Conservation (phyloP, 495 filamentous ascomycete genomes). For the Friedmanniomyces endolithicus region DNA sequence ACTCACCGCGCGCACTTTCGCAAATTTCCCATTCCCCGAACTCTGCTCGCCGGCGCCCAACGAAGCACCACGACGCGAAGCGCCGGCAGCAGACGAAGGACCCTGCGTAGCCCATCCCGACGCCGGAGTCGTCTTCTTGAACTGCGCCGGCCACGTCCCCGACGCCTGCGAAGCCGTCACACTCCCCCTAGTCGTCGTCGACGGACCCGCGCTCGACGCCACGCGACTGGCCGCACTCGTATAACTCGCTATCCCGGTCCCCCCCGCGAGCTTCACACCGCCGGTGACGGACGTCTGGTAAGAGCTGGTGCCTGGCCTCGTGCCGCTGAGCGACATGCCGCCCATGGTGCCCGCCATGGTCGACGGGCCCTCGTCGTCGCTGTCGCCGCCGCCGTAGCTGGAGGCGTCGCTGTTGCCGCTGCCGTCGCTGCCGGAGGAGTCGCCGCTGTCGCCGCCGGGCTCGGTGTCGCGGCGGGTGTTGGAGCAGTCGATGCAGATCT, state of each 20-base stretch:
- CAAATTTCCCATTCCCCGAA: slow-evolving; percentile 2
- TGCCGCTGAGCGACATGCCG: not conserved
- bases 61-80: not conserved
- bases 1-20: not conserved
- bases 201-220: not conserved
- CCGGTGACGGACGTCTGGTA: not conserved
- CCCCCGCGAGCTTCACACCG: not conserved
- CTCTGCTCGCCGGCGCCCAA: not conserved
- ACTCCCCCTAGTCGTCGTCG: not conserved
- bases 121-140: not conserved
- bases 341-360: slow-evolving; percentile 4
- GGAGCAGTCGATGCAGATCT: slow-evolving; percentile 9
- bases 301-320: not conserved
- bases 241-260: not conserved
- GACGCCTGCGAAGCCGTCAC: not conserved
- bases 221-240: not conserved
- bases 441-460: not conserved
- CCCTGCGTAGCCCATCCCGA: not conserved
- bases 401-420: not conserved
- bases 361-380: slow-evolving; percentile 1
- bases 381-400: not conserved
- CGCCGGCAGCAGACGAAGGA: not conserved
- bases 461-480: slow-evolving; percentile 1
- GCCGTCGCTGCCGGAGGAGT: not conserved
- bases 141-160: not conserved